Evolutionary conservation across 2,329 filamentous ascomycete genomes (phyloP), one percentile per base, ranked within the genome.

Genomic region (Cladosporium cucumerinum): DNA sequence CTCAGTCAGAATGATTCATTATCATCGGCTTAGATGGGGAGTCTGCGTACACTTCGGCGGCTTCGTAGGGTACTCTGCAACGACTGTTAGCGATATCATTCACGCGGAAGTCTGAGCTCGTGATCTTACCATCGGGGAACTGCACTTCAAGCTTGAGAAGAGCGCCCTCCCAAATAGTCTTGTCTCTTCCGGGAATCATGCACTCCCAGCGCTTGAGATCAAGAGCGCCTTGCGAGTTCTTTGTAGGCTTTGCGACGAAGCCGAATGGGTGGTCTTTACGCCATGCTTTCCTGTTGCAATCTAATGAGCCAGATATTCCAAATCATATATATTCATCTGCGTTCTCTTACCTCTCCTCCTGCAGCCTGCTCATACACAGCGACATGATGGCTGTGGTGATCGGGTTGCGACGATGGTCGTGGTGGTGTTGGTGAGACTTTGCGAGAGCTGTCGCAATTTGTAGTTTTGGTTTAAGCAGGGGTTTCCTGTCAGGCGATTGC

Each of bases 161-260:
- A 1, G 95, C 95, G n/a, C 93, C 93, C 74, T 96, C 93, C 95
- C 95, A 99, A 25, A 98, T 88, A 0, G 96, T 99, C 82, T 96
- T 95, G 66, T 96, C 89, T 77, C 97, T 97, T 74, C 96, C 95
- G 3, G 95, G 95, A 51, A 99, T 91, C 51, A 93, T 93, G 74
- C 95, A 98, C 73, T 98, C 93, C 95, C 95, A 99, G 69, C 88
- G 86, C 84, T 97, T 97, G 69, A 99, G 84, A 75, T 99, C 95
- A 61, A 98, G 85, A 1, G 92, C 87, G 63, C 93, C 93, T 70
- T 92, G 85, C 21, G 88, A 78, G 68, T 87, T 93, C 71, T 94
- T 90, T 68, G 89, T 83, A 14, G 96, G 95, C 75, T 93, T 92
- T 26, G 95, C 95, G 78, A 91, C 97, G 82, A 99, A 99, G 67